Conservation (phyloP, 257 asterid genomes). For the Knoxia roxburghii region DNA sequence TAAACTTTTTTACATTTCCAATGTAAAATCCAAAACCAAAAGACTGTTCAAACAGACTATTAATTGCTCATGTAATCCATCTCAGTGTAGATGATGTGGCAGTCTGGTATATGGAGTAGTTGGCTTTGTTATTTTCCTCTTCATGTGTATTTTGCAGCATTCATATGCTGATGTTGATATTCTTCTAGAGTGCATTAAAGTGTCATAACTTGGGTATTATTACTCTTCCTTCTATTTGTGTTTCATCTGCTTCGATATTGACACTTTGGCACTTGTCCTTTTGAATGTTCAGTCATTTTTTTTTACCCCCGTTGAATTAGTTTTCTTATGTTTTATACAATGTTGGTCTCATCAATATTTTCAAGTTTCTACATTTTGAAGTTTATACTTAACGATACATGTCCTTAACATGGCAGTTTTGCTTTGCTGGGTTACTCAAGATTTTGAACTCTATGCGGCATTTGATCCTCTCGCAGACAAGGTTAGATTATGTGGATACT, state of each 20-base stretch:
- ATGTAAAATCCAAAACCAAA: too few relatives aligned
- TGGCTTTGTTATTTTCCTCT: not conserved
- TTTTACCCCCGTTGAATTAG: not conserved
- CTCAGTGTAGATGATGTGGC: not conserved
- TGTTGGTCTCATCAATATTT: not conserved
- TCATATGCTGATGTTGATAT: not conserved
- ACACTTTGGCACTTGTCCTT: not conserved
- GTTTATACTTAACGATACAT: slow-evolving; percentile 1
- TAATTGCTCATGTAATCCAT: not conserved
- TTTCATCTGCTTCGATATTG: not conserved
- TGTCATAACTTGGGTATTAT: not conserved
- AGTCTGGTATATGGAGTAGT: not conserved
- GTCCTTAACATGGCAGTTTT: slow-evolving; percentile 47
- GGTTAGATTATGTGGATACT: slow-evolving; percentile 38
- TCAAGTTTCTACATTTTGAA: not conserved
- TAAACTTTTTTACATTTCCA: too few relatives aligned
- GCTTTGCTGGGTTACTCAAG: slow-evolving; percentile 97
- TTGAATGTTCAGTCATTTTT: not conserved
- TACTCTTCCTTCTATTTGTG: not conserved
- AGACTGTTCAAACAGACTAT: too few relatives aligned
- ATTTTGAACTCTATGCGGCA: slow-evolving; percentile 93
- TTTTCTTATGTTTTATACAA: not conserved
- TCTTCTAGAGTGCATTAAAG: not conserved
- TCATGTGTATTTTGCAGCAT: not conserved
- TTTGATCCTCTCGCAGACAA: slow-evolving; percentile 99